Evolutionary conservation across 2,329 filamentous ascomycete genomes (phyloP).

Genomic region (Dothistroma septosporum): DNA sequence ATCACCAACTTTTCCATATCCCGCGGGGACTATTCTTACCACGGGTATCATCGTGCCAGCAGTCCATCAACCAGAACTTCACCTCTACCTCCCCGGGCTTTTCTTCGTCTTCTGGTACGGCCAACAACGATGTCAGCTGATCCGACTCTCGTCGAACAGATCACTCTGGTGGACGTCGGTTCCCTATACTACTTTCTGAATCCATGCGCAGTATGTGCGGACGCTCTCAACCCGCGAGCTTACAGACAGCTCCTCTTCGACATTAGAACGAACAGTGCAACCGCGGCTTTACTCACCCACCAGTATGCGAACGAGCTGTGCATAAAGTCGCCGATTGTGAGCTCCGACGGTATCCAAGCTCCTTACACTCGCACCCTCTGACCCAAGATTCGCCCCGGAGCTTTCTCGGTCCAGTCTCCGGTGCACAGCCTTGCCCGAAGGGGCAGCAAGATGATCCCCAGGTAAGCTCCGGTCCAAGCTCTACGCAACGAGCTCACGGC

Average conservation of each 20-base stretch:
- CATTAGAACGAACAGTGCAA: neutral
- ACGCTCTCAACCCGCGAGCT: neutral
- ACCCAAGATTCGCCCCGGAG: no score
- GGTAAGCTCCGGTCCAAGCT: no score
- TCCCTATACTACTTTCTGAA: conserved; percentile 41
- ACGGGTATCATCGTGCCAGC: conserved; percentile 13
- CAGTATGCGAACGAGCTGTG: neutral
- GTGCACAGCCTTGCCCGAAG: no score
- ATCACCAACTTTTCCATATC: no score
- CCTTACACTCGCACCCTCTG: no score
- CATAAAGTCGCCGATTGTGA: neutral
- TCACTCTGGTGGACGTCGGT: no score
- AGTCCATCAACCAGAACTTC: conserved; percentile 60
- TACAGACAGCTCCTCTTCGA: neutral
- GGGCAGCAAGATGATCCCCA: no score
- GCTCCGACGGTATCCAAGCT: neutral
- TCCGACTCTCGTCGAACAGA: no score
- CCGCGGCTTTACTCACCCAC: neutral
- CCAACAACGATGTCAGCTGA: conserved; percentile 65
- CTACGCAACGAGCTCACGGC: no score
- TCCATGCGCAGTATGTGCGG: neutral
- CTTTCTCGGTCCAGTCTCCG: no score
- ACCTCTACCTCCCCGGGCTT: conserved; percentile 65
- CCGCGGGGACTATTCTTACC: no score
- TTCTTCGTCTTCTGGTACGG: conserved; percentile 66